These are phyloP conservation scores for Perkinsus marinus DNA, from an alignment of 169 alveolate species.

Conservation along the genomic window DNA sequence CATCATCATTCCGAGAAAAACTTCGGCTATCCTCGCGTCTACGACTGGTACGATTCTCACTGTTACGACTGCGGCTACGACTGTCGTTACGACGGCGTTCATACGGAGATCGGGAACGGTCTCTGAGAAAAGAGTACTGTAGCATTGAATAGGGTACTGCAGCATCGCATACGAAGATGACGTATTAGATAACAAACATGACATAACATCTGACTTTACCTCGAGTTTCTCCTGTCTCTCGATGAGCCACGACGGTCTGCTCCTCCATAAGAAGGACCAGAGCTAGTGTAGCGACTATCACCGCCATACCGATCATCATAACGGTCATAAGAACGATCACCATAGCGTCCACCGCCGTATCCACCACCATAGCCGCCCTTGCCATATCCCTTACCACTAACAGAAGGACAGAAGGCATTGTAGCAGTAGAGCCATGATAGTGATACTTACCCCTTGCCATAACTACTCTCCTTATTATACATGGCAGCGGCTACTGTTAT, in stretches of 20 bases:
- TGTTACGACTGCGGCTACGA: neutral
- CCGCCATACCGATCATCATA: neutral
- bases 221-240: neutral
- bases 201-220: neutral
- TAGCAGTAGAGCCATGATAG: neutral
- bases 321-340: too few relatives aligned
- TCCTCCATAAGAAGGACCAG: neutral
- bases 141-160: too few relatives aligned
- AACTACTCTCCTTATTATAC: neutral
- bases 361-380: neutral
- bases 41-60: neutral
- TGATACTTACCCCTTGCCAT: neutral
- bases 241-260: neutral
- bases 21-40: neutral
- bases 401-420: neutral
- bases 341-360: too few relatives aligned
- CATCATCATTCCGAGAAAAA: neutral
- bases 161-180: too few relatives aligned
- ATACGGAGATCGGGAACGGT: neutral
- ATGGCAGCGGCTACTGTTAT: neutral
- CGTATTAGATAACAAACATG: neutral
- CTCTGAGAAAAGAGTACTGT: neutral
- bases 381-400: neutral
- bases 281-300: neutral
- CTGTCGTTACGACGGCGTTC: neutral